Base-by-base conservation (phyloP, 345 rosid species). In the Luvunga scandens region DNA sequence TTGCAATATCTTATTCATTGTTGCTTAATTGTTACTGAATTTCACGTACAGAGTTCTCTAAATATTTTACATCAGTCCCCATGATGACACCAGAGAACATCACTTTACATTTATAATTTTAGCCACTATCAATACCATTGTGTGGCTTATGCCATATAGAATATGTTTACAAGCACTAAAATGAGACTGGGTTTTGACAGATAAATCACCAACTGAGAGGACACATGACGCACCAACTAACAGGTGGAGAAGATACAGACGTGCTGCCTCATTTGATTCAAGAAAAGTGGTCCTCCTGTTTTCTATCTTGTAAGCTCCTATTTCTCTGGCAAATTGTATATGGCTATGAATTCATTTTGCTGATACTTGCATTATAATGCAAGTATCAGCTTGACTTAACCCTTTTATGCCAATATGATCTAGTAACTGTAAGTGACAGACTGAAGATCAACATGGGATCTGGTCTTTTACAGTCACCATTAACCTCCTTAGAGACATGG, bases 221-320 rank as follows among this genome's bases (percentile, higher is more conserved):
- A 78, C 81, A 81, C 91, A 88, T 45, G 98, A 93, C 25, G 84
- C 84, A 59, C 91, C 96, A 22, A 81, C 80, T 18, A 95, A 95
- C 88, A 89, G 93, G 73, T 91, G 96, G 96, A 91, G 98, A 87
- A 92, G 87, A 82, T 95, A 86, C 75, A 95, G 91, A 78, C 97
- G 98, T 39, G 90, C 90, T 0, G 93, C 97, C 16, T 88, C 93
- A 14, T 93, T 92, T 83, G 96, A 93, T 82, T 95, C 98, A 14
- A 88, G 98, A 82, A 93, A 91, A 78, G 68, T 95, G 53, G 98
- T 93, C 89, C 79, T 95, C 76, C 79, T 91, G 9, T 95, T 95
- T 87, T 95, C 98, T 71, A 79, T 93, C 86, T 63, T 95, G 98
- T 95, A 91, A 95, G 93, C 63, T 75, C 78, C 72, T 10, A 16